phyloP scores from a whole-genome alignment of 2,329 filamentous ascomycete species.

The Colletotrichum sansevieriae region DNA sequence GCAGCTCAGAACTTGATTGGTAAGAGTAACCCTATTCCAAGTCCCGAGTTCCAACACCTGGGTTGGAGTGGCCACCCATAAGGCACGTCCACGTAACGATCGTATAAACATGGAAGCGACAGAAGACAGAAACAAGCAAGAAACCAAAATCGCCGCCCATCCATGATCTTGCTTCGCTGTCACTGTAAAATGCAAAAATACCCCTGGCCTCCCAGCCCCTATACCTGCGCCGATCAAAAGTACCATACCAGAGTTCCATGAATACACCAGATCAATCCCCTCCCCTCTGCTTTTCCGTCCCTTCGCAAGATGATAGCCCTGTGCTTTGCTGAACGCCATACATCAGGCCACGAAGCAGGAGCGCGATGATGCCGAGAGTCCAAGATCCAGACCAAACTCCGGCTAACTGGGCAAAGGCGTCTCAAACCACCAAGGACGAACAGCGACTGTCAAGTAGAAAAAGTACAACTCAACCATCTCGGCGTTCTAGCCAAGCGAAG shows the following conservation, averaged over 20 bases:
- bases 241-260: not conserved
- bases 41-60: too few relatives aligned
- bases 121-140: too few relatives aligned
- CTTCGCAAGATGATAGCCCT: not conserved
- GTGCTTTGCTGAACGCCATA: too few relatives aligned
- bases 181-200: not conserved
- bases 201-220: not conserved
- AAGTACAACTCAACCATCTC: not conserved
- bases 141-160: not conserved
- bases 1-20: too few relatives aligned
- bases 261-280: not conserved
- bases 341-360: too few relatives aligned
- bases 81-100: too few relatives aligned
- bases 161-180: not conserved
- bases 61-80: too few relatives aligned
- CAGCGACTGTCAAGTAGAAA: not conserved
- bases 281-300: not conserved
- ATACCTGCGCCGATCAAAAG: not conserved
- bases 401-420: not conserved
- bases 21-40: too few relatives aligned
- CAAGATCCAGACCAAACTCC: too few relatives aligned
- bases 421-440: not conserved
- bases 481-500: constrained; percentile 37
- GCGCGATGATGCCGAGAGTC: too few relatives aligned
- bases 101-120: too few relatives aligned